Evolutionary conservation across 164 flowering plant genomes (phyloP).

Genomic region (Aristolochia californica): DNA sequence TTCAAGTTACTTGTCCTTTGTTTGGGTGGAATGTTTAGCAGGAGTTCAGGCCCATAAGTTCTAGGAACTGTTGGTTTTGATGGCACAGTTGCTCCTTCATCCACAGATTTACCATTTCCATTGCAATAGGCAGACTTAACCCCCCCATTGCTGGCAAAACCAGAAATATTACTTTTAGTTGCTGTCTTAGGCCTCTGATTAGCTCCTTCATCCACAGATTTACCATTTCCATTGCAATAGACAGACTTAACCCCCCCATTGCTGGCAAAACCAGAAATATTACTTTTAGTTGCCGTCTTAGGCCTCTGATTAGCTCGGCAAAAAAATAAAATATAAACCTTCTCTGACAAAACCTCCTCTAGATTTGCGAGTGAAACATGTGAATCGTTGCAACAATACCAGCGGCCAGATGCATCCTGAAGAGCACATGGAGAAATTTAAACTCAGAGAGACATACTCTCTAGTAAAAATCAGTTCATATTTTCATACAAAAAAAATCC

Average conservation of each 20-base stretch:
- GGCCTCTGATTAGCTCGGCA: constrained; percentile 64
- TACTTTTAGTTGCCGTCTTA: constrained; percentile 8
- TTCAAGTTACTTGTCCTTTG: constrained; percentile 32
- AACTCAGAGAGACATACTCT: neutral
- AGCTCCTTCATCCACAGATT: constrained; percentile 30
- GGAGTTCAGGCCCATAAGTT: constrained; percentile 15
- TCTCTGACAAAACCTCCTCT: constrained; percentile 87
- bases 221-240: constrained; percentile 35
- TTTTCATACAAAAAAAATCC: too few species aligned
- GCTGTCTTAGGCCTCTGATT: constrained; percentile 42
- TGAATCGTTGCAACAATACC: constrained; percentile 98
- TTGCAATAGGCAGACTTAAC: constrained; percentile 30
- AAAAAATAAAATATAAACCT: constrained; percentile 88
- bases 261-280: constrained; percentile 17
- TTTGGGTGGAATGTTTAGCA: too few species aligned
- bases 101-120: constrained; percentile 28
- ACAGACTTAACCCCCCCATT: constrained; percentile 37
- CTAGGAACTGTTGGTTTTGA: constrained; percentile 20
- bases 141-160: constrained; percentile 31
- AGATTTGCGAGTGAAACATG: constrained; percentile 55
- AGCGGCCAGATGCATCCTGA: constrained; percentile 78
- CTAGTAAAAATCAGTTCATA: too few species aligned
- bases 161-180: constrained; percentile 8
- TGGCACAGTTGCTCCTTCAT: constrained; percentile 14
- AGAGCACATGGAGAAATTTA: constrained; percentile 4